Conservation (phyloP, 306 rosid genomes). For the Medicago lupulina region DNA sequence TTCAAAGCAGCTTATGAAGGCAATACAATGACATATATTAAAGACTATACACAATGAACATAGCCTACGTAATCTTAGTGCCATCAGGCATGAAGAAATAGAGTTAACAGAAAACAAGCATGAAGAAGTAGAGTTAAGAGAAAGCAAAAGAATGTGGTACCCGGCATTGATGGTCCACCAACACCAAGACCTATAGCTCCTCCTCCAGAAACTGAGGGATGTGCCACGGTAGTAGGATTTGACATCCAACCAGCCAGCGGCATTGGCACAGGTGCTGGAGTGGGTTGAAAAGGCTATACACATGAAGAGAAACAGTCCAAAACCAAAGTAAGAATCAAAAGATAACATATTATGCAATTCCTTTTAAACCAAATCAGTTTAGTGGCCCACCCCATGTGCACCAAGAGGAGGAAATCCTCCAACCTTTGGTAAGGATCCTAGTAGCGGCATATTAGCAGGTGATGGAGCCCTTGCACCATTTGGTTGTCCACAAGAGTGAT, state of each 20-base stretch:
- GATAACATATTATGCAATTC: slow-evolving; percentile 42
- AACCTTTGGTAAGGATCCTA: slow-evolving; percentile 88
- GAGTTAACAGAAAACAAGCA: slow-evolving; percentile 38
- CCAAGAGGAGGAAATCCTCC: slow-evolving; percentile 96
- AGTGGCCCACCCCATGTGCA: slow-evolving; percentile 85
- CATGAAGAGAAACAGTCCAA: slow-evolving; percentile 41
- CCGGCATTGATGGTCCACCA: slow-evolving; percentile 91
- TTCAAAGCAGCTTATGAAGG: slow-evolving; percentile 75
- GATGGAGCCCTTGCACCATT: slow-evolving; percentile 97
- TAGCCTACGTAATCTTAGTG: slow-evolving; percentile 28
- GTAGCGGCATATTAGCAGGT: slow-evolving; percentile 88
- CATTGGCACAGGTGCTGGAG: slow-evolving; percentile 68
- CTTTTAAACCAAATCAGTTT: slow-evolving; percentile 37
- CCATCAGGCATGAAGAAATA: slow-evolving; percentile 27
- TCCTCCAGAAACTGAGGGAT: slow-evolving; percentile 84
- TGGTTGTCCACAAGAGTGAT: slow-evolving; percentile 97
- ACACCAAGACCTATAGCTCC: slow-evolving; percentile 82
- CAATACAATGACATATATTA: slow-evolving; percentile 36
- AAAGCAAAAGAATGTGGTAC: slow-evolving; percentile 53
- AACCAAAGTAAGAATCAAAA: slow-evolving; percentile 39
- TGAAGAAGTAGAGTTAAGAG: slow-evolving; percentile 14
- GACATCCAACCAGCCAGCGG: slow-evolving; percentile 99
- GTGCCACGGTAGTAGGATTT: slow-evolving; percentile 83
- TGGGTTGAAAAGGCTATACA: slow-evolving; percentile 85
- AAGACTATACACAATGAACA: slow-evolving; percentile 24